Evolutionary conservation across 2,329 filamentous ascomycete genomes (phyloP).

Genomic region (Mollisiaceae sp.): DNA sequence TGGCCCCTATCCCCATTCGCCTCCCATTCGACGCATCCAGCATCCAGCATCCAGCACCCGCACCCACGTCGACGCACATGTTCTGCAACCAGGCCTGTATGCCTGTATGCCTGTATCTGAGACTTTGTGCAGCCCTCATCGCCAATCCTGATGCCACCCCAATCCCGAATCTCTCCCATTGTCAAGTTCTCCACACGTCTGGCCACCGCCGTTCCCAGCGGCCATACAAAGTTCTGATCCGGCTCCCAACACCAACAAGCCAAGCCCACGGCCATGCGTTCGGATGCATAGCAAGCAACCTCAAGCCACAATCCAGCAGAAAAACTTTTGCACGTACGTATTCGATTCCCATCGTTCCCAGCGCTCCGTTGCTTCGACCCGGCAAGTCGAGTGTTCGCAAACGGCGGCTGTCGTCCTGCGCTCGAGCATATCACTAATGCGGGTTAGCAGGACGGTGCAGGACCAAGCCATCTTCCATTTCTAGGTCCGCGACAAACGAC

Average conservation of each 20-base stretch:
- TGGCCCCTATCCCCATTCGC: background rate
- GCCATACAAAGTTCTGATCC: background rate
- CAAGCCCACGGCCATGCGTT: slow-evolving; percentile 2
- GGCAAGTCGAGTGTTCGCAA: slow-evolving; percentile 1
- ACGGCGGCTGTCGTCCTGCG: slow-evolving; percentile 1
- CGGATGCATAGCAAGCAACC: background rate
- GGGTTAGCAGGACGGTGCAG: background rate
- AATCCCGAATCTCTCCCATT: background rate
- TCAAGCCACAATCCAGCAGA: background rate
- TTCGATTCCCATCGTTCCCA: background rate
- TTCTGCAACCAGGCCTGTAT: background rate
- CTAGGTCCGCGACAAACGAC: slow-evolving; percentile 1
- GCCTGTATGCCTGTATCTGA: background rate
- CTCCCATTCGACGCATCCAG: background rate
- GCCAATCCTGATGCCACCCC: slow-evolving; percentile 1
- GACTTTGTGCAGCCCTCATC: slow-evolving; percentile 9
- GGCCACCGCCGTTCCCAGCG: slow-evolving; percentile 1
- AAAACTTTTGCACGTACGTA: background rate
- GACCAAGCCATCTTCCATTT: background rate
- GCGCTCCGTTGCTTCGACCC: background rate
- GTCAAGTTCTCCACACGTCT: slow-evolving; percentile 5
- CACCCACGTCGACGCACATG: background rate
- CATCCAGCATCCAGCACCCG: too few species aligned
- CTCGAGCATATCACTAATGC: slow-evolving; percentile 6
- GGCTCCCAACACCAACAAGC: background rate